A percentile compares a stretch with the other conserved stretches of the same genome.
These are phyloP conservation scores for Aureobasidium sp. DNA, from an alignment of 2,329 filamentous ascomycete species.

Conservation along the genomic window DNA sequence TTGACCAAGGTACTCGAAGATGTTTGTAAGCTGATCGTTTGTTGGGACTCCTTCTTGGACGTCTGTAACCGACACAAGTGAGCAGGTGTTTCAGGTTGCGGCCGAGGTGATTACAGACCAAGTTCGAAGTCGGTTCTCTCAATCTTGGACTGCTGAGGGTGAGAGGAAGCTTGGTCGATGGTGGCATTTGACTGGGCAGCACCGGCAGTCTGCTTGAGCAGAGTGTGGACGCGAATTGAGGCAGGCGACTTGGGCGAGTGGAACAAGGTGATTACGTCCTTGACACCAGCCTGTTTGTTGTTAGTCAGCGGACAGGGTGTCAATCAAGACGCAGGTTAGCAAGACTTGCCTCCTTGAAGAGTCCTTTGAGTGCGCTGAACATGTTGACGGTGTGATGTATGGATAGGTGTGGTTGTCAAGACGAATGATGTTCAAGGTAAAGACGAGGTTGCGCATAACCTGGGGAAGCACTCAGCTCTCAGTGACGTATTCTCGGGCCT, in stretches of 20 bases:
- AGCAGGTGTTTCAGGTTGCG: neutral
- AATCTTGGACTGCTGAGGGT: slow-evolving; percentile 52
- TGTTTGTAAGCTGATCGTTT: slow-evolving; percentile 71
- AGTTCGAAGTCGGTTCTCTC: slow-evolving; percentile 73
- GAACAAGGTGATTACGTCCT: slow-evolving; percentile 91
- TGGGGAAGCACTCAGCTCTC: neutral
- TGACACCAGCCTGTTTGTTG: slow-evolving; percentile 37
- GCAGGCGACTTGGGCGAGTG: slow-evolving; percentile 70
- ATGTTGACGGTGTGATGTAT: neutral
- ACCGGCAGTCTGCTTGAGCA: slow-evolving; percentile 75
- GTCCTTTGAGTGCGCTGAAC: slow-evolving; percentile 33
- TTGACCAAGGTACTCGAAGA: slow-evolving; percentile 72
- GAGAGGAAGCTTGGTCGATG: slow-evolving; percentile 65
- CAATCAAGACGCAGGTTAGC: no score
- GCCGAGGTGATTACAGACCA: slow-evolving; percentile 23
- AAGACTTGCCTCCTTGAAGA: slow-evolving; percentile 41
- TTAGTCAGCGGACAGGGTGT: neutral
- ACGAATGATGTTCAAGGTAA: neutral
- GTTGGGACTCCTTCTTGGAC: slow-evolving; percentile 77
- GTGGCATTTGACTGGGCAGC: slow-evolving; percentile 61
- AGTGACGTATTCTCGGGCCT: neutral
- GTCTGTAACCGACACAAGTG: slow-evolving; percentile 38
- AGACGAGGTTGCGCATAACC: neutral
- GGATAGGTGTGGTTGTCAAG: neutral
- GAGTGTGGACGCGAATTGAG: slow-evolving; percentile 64